phyloP scores from a whole-genome alignment of 1,284 basidiomycete genomes.

The Xerocomus cyaneibrunnescens region DNA sequence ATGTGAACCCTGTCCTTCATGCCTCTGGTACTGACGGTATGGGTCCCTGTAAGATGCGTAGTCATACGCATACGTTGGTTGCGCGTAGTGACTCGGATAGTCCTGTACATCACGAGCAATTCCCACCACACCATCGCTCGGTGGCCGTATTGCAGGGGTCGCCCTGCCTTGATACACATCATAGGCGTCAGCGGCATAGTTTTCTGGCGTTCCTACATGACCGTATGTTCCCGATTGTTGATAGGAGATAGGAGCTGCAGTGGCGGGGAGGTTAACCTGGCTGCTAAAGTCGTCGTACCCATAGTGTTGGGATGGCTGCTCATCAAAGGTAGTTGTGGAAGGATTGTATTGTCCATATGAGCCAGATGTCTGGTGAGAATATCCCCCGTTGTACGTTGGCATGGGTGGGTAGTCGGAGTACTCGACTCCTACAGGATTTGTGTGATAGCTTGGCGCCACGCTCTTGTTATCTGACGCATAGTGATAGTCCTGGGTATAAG shows the following conservation, averaged over 20 bases:
- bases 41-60: slow-evolving; percentile 32
- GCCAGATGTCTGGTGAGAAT: slow-evolving; percentile 51
- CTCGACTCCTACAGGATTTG: slow-evolving; percentile 40
- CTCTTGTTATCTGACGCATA: slow-evolving; percentile 43
- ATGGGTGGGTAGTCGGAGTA: slow-evolving; percentile 67
- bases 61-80: slow-evolving; percentile 29
- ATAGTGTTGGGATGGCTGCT: slow-evolving; percentile 44
- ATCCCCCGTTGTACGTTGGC: slow-evolving; percentile 63
- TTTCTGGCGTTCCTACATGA: slow-evolving; percentile 32
- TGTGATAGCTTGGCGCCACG: slow-evolving; percentile 36
- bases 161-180: slow-evolving; percentile 54
- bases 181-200: slow-evolving; percentile 41
- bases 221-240: slow-evolving; percentile 32
- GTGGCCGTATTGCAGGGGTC: slow-evolving; percentile 29
- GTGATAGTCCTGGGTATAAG: slow-evolving; percentile 55
- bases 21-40: slow-evolving; percentile 33
- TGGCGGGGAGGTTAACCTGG: slow-evolving; percentile 51
- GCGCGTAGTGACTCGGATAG: slow-evolving; percentile 35
- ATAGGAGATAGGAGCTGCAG: slow-evolving; percentile 55
- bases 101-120: slow-evolving; percentile 38
- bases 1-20: slow-evolving; percentile 27
- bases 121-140: slow-evolving; percentile 22
- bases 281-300: slow-evolving; percentile 63
- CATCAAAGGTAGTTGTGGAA: slow-evolving; percentile 54
- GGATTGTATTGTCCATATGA: slow-evolving; percentile 53